Evolutionary conservation across 345 rosid genomes (phyloP).

Genomic region (Barbarea vulgaris): DNA sequence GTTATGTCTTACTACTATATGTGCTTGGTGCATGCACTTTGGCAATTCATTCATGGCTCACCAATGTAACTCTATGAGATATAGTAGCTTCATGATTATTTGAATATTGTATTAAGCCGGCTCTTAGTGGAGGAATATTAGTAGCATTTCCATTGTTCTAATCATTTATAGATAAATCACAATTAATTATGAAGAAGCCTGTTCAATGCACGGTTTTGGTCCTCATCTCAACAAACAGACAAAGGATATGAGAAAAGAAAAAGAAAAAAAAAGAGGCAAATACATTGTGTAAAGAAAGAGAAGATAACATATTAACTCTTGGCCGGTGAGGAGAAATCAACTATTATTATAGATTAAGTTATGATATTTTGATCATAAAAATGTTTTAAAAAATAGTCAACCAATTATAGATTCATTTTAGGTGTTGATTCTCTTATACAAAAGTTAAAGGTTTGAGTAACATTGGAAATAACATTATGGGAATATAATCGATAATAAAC

Average conservation of each 20-base stretch:
- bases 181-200: constrained; percentile 18
- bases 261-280: not conserved
- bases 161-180: not conserved
- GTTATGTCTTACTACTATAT: too few relatives aligned
- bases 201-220: constrained; percentile 23
- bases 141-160: not conserved
- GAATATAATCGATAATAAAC: not conserved
- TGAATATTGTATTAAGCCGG: not conserved
- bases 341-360: not conserved
- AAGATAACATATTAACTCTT: not conserved
- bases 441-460: not conserved
- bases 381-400: not conserved
- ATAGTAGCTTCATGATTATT: too few relatives aligned
- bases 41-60: too few relatives aligned
- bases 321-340: constrained; percentile 16
- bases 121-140: not conserved
- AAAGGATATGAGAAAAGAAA: not conserved
- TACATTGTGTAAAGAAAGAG: not conserved
- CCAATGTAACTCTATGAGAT: too few relatives aligned
- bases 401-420: not conserved
- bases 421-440: not conserved
- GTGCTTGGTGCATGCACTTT: too few relatives aligned
- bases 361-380: not conserved
- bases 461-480: not conserved
- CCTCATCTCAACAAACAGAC: not conserved